Percentiles rank a stretch among this genome's conserved stretches.
Evolutionary conservation across 192 early-diverging fungal species (phyloP).

Genomic region (Rhizophagus clarus): DNA sequence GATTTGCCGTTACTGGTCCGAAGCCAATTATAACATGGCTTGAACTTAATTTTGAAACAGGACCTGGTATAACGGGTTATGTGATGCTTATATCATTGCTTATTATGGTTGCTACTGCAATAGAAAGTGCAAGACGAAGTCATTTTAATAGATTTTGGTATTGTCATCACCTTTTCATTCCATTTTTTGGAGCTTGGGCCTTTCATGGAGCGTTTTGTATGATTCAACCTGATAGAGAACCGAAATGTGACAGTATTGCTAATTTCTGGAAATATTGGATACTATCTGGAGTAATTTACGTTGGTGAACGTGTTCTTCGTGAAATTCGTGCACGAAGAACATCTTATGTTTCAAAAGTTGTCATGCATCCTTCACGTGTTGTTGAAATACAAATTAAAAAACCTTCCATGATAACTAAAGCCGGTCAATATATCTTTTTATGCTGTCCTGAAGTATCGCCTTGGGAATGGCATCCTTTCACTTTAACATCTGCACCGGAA

Average conservation of each 20-base stretch:
- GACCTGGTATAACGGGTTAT: conserved; percentile 71
- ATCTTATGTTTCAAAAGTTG: conserved; percentile 67
- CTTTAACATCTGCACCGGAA: conserved; percentile 76
- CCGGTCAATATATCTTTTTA: conserved; percentile 79
- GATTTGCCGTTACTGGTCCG: conserved; percentile 17
- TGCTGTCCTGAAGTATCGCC: conserved; percentile 69
- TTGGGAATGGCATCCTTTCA: conserved; percentile 81
- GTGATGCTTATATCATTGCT: conserved; percentile 63
- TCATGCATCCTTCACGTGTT: conserved; percentile 74
- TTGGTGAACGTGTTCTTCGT: conserved; percentile 64
- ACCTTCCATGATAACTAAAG: conserved; percentile 46
- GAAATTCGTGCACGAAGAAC: conserved; percentile 54
- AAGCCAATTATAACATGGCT: conserved; percentile 35
- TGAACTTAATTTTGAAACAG: conserved; percentile 43
- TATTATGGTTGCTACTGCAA: conserved; percentile 62
- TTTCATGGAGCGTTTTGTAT: conserved; percentile 66
- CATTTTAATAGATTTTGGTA: conserved; percentile 82
- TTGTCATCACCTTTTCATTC: conserved; percentile 73
- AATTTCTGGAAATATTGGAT: conserved; percentile 65
- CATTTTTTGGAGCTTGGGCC: conserved; percentile 67
- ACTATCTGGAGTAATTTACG: conserved; percentile 57
- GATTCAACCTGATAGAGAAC: conserved; percentile 46
- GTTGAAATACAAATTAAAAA: conserved; percentile 73
- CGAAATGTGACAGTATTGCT: conserved; percentile 46
- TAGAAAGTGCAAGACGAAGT: conserved; percentile 53